phyloP scores from a whole-genome alignment of 1,139 yeast genomes.

The Saccharomycopsis hybrid region DNA sequence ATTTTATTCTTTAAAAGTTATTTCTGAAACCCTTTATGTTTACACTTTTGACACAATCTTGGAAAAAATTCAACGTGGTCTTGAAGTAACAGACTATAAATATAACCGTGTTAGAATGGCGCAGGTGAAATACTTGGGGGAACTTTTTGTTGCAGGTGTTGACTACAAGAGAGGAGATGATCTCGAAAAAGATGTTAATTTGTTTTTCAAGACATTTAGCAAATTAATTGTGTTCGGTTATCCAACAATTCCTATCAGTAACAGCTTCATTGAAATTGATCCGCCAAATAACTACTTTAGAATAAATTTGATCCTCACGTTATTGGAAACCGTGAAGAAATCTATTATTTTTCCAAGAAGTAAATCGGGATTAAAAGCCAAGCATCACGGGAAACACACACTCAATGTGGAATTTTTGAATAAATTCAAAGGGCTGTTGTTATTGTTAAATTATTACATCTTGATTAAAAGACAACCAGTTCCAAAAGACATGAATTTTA shows the following conservation, averaged over 20 bases:
- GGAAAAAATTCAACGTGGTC: constrained; percentile 61
- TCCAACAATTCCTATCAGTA: constrained; percentile 16
- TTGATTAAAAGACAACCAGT: constrained; percentile 57
- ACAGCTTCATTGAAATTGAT: constrained; percentile 33
- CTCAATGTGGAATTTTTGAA: not conserved
- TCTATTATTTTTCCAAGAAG: not conserved
- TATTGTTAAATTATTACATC: constrained; percentile 70
- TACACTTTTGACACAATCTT: constrained; percentile 52
- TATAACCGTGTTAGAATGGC: constrained; percentile 47
- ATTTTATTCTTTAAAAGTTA: constrained; percentile 34
- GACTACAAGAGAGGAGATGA: not conserved
- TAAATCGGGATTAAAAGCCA: not conserved
- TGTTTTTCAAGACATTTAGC: constrained; percentile 44
- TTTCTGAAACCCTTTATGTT: constrained; percentile 36
- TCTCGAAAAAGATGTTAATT: not conserved
- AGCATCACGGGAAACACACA: not conserved
- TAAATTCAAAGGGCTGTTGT: constrained; percentile 26
- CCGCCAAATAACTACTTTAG: constrained; percentile 67
- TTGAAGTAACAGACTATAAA: constrained; percentile 58
- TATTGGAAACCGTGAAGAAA: constrained; percentile 7
- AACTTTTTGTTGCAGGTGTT: constrained; percentile 31
- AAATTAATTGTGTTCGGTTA: constrained; percentile 64
- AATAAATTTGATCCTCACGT: constrained; percentile 42
- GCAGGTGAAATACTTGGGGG: constrained; percentile 54
- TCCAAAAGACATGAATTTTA: constrained; percentile 60